phyloP scores from a whole-genome alignment of 768 basidiomycete species.

The Lactifluus piperatus region DNA sequence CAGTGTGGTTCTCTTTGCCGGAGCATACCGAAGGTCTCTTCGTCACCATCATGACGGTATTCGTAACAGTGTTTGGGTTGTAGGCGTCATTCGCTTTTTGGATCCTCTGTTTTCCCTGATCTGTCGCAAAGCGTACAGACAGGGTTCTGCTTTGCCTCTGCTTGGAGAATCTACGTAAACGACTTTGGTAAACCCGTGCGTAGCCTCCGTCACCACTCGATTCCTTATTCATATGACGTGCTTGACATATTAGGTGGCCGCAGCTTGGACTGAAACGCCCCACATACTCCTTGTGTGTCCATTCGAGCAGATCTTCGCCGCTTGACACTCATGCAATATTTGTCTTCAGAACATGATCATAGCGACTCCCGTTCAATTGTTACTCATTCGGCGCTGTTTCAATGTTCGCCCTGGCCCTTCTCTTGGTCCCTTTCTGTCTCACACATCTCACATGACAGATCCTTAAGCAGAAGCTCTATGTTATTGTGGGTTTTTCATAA shows the following conservation, averaged over 20 bases:
- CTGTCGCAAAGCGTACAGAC: neutral
- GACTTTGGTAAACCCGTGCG: neutral
- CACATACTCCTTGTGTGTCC: neutral
- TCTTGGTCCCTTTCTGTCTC: neutral
- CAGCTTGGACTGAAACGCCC: neutral
- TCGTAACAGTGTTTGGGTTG: slow-evolving; percentile 1
- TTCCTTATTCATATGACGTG: neutral
- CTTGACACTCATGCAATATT: neutral
- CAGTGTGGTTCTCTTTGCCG: neutral
- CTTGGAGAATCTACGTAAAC: neutral
- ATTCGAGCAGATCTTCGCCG: neutral
- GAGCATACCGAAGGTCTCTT: neutral
- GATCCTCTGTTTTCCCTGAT: neutral
- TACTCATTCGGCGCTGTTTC: slow-evolving; percentile 3
- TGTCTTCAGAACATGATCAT: neutral
- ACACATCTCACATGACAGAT: neutral
- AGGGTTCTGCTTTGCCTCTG: neutral
- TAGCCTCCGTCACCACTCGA: neutral
- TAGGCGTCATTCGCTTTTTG: neutral
- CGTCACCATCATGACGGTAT: neutral
- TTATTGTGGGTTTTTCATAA: neutral
- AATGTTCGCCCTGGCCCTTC: neutral
- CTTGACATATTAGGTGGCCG: neutral
- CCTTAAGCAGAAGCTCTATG: neutral
- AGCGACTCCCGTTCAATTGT: neutral